These are phyloP conservation scores for Thyridium curvatum DNA, from an alignment of 2,329 filamentous ascomycete species.

Conservation along the genomic window DNA sequence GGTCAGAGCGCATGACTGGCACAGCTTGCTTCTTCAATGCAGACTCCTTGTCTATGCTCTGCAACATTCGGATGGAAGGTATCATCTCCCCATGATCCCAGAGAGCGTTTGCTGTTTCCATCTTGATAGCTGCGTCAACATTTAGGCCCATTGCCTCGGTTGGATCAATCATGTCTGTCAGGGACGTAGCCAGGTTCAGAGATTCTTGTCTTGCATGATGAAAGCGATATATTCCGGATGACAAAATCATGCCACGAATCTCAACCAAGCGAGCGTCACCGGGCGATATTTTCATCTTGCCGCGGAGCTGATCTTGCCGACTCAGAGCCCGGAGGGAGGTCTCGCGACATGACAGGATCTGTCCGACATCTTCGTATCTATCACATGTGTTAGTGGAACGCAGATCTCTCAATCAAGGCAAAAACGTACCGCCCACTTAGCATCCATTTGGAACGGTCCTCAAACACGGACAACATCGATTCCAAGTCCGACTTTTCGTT, in stretches of 20 bases:
- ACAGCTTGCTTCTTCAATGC: slow-evolving; percentile 64
- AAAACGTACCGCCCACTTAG: slow-evolving; percentile 64
- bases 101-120: slow-evolving; percentile 82
- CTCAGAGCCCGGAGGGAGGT: slow-evolving; percentile 77
- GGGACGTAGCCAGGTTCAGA: slow-evolving; percentile 73
- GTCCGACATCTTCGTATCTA: slow-evolving; percentile 65
- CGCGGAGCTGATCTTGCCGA: slow-evolving; percentile 58
- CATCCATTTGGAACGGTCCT: slow-evolving; percentile 70
- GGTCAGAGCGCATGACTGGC: slow-evolving; percentile 64
- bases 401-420: background rate
- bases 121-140: slow-evolving; percentile 68
- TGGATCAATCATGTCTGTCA: slow-evolving; percentile 69
- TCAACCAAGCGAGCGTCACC: slow-evolving; percentile 65
- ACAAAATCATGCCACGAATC: slow-evolving; percentile 68
- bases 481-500: slow-evolving; percentile 54
- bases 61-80: slow-evolving; percentile 82
- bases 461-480: slow-evolving; percentile 56
- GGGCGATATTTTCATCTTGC: slow-evolving; percentile 52
- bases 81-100: slow-evolving; percentile 93
- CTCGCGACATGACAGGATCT: slow-evolving; percentile 76
- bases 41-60: slow-evolving; percentile 58
- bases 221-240: slow-evolving; percentile 68
- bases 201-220: slow-evolving; percentile 83
- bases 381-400: slow-evolving; percentile 10
- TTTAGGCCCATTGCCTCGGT: slow-evolving; percentile 67